These are phyloP conservation scores for Rubroboletus satanas DNA, from an alignment of 768 basidiomycete species.

Conservation along the genomic window DNA sequence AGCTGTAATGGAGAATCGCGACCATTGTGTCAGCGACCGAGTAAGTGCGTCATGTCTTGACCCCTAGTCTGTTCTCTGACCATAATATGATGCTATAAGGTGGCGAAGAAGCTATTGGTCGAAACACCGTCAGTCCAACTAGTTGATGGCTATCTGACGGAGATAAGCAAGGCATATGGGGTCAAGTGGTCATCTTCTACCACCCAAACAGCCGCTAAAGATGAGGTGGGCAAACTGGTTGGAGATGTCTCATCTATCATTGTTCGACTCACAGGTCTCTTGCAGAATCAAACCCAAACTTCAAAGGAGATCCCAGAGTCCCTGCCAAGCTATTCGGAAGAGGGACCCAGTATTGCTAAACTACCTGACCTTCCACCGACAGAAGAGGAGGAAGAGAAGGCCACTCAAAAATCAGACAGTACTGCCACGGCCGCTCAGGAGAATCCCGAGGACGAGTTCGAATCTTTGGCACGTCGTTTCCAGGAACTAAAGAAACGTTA, in stretches of 20 bases:
- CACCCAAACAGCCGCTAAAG: conserved; percentile 25
- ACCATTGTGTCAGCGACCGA: conserved; percentile 77
- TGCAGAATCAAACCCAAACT: conserved; percentile 8
- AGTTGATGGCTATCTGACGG: conserved; percentile 83
- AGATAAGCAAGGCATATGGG: conserved; percentile 87
- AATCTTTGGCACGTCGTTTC: conserved; percentile 73
- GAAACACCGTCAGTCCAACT: conserved; percentile 68
- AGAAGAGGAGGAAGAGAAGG: conserved; percentile 42
- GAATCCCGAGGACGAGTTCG: conserved; percentile 63
- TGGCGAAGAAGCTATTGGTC: conserved; percentile 67
- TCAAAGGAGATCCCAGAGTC: conserved; percentile 11
- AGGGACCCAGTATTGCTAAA: conserved; percentile 29
- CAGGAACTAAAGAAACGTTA: conserved; percentile 83
- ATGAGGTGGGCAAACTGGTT: conserved; percentile 40
- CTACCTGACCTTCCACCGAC: conserved; percentile 51
- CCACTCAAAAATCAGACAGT: conserved; percentile 3
- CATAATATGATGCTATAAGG: conserved; percentile 38
- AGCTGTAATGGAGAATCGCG: conserved; percentile 82
- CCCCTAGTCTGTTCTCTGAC: background rate
- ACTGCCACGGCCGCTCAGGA: conserved; percentile 10
- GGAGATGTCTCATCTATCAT: conserved; percentile 8
- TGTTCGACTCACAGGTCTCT: conserved; percentile 1
- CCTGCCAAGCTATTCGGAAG: conserved; percentile 29
- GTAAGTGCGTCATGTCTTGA: conserved; percentile 40
- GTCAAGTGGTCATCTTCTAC: conserved; percentile 58